Evolutionary conservation across 2,329 filamentous ascomycete genomes (phyloP), one percentile per base, ranked within the genome.

Genomic region (Didymella sp.): DNA sequence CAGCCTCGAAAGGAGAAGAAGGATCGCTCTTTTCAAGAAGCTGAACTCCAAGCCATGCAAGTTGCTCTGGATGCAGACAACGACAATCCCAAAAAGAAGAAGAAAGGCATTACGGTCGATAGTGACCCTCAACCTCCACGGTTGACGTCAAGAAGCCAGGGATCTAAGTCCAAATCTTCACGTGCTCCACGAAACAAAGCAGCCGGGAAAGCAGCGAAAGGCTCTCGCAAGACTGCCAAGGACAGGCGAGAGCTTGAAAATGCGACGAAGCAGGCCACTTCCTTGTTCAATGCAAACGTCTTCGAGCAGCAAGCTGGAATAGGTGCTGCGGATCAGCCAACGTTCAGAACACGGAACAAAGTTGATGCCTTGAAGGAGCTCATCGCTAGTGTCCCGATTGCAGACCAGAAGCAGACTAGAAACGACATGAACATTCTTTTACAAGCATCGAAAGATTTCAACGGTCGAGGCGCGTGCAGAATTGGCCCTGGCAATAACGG

Each of bases 361-460:
- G 19, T 46, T 0, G 60, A 75, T 21, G 78, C 78, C 0, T 50
- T 81, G 21, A 77, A 75, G 55, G 64, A 76, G 27, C 63, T 81
- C 7, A 72, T 81, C 31, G 72, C 75, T 0, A 76, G 72, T 21
- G 63, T 80, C 0, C 76, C 78, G 0, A 8, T 70, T 9, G 75
- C 76, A n/a, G 67, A 73, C 9, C 63, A 67, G 30, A 73, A 71
- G 30, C 64, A 67, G 9, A 72, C 71, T 0, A 61, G 60, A 3
- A 47, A 54, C 9, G 79, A 83, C 44, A 79, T 73, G 58, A 66
- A 56, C 1, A 65, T 63, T 8, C 66, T 83, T 0, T 15, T 75
- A 0, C 60, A 71, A 8, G 80, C 80, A 0, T 76, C 73, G 1
- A 78, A 71, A 40, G 69, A 77, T 5, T 82, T 83, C 52, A 60